These are phyloP conservation scores for Stemphylium lycopersici DNA, from an alignment of 2,329 filamentous ascomycete genomes.

Conservation along the genomic window DNA sequence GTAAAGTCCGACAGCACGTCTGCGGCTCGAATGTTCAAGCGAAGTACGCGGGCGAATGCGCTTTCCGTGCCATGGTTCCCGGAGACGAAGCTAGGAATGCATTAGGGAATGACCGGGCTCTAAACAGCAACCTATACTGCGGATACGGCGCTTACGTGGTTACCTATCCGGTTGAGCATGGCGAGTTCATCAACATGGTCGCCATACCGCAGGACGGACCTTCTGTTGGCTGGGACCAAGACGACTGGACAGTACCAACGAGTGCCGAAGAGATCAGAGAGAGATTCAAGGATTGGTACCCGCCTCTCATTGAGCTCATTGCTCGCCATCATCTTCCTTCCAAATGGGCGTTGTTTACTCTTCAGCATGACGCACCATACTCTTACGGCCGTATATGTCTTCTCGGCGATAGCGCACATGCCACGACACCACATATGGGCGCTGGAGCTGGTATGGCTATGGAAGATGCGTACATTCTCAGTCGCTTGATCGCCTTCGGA, in stretches of 20 bases:
- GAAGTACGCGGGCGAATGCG: constrained; percentile 62
- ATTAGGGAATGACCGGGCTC: constrained; percentile 56
- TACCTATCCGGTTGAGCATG: constrained; percentile 65
- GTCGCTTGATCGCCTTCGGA: constrained; percentile 38
- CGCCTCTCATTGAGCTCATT: constrained; percentile 21
- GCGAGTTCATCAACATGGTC: constrained; percentile 60
- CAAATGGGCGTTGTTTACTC: constrained; percentile 62
- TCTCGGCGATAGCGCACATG: constrained; percentile 63
- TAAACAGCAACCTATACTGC: constrained; percentile 62
- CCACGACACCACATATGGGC: constrained; percentile 58
- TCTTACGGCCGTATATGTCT: constrained; percentile 51
- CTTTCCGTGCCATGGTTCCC: constrained; percentile 65
- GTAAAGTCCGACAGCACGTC: constrained; percentile 58
- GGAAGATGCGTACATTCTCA: constrained; percentile 58
- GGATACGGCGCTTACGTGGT: constrained; percentile 63
- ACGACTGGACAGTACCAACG: constrained; percentile 26
- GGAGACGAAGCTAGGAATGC: constrained; percentile 57
- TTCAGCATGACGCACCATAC: constrained; percentile 54
- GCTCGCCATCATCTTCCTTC: constrained; percentile 33
- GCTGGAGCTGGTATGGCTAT: constrained; percentile 62
- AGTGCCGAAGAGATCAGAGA: constrained; percentile 24
- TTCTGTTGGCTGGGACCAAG: constrained; percentile 12
- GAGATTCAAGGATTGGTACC: constrained; percentile 23
- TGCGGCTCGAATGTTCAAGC: constrained; percentile 56
- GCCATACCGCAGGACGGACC: constrained; percentile 18